Conservation (phyloP, 1,284 basidiomycete genomes). For the Ceratobasidium sp. region DNA sequence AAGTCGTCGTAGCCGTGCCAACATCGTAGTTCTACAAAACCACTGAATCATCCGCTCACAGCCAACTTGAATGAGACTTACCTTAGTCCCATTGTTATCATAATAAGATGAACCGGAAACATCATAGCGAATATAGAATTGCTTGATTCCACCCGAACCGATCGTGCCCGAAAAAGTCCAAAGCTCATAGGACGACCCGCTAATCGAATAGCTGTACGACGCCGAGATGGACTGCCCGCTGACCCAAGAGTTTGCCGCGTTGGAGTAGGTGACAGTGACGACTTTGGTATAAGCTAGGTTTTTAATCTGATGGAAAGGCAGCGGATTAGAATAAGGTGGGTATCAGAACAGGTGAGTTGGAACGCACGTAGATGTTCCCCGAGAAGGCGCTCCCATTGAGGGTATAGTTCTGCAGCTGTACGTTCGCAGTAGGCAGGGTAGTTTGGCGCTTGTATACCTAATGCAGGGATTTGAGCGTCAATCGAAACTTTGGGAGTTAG, state of each 20-base stretch:
- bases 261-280: constrained; percentile 41
- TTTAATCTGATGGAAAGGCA: constrained; percentile 17
- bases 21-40: constrained; percentile 36
- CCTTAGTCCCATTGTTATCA: constrained; percentile 38
- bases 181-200: constrained; percentile 37
- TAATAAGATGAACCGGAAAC: constrained; percentile 35
- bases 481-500: neutral
- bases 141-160: constrained; percentile 43
- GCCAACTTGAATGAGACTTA: neutral
- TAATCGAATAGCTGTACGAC: constrained; percentile 32
- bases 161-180: constrained; percentile 42
- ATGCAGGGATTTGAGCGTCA: neutral
- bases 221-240: constrained; percentile 41
- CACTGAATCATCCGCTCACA: neutral
- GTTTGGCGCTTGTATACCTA: constrained; percentile 39
- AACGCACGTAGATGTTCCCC: constrained; percentile 37
- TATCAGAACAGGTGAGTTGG: neutral
- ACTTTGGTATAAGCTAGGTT: constrained; percentile 36
- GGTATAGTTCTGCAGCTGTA: constrained; percentile 38
- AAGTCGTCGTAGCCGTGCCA: constrained; percentile 18
- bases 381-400: constrained; percentile 34
- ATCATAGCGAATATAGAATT: constrained; percentile 42
- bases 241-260: constrained; percentile 43
- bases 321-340: neutral
- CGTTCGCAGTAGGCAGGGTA: constrained; percentile 31